Percentiles rank a stretch among this genome's conserved stretches.
These are phyloP conservation scores for Coemansia sp. DNA, from an alignment of 192 early-diverging fungal species.

Conservation along the genomic window DNA sequence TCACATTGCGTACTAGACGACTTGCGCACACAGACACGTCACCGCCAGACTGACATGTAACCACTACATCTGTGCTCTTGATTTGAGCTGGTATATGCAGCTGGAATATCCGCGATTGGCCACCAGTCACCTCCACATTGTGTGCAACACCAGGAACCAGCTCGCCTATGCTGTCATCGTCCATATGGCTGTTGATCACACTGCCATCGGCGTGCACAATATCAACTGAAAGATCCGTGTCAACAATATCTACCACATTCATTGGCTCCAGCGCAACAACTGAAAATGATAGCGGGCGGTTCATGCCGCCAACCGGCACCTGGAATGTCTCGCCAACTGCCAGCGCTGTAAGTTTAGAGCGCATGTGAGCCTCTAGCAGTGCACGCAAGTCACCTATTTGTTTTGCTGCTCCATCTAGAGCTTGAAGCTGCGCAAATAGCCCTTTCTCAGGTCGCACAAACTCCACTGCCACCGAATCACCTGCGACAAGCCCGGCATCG, in stretches of 20 bases:
- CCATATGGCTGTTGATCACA: constrained; percentile 1
- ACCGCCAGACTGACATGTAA: constrained; percentile 20
- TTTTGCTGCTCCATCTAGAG: constrained; percentile 27
- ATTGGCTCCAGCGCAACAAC: constrained; percentile 70
- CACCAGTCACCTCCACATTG: not conserved
- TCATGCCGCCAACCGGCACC: constrained; percentile 56
- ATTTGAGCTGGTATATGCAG: constrained; percentile 17
- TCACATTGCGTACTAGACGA: constrained; percentile 14
- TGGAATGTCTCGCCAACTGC: constrained; percentile 64
- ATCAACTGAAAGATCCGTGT: constrained; percentile 82
- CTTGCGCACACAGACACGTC: constrained; percentile 49
- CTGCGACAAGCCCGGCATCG: constrained; percentile 40
- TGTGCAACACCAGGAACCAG: constrained; percentile 6
- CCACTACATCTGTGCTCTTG: constrained; percentile 5
- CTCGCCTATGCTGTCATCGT: not conserved
- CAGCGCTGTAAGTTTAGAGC: constrained; percentile 66
- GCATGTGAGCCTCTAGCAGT: constrained; percentile 66
- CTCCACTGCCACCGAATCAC: constrained; percentile 56
- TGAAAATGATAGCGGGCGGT: constrained; percentile 52
- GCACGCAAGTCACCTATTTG: constrained; percentile 48
- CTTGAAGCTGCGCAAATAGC: constrained; percentile 63
- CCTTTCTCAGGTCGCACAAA: constrained; percentile 66
- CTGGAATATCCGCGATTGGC: constrained; percentile 2
- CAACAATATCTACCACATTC: constrained; percentile 65
- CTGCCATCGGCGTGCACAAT: constrained; percentile 54